phyloP scores from a whole-genome alignment of 257 asterid genomes.

The Scutellaria baicalensis region DNA sequence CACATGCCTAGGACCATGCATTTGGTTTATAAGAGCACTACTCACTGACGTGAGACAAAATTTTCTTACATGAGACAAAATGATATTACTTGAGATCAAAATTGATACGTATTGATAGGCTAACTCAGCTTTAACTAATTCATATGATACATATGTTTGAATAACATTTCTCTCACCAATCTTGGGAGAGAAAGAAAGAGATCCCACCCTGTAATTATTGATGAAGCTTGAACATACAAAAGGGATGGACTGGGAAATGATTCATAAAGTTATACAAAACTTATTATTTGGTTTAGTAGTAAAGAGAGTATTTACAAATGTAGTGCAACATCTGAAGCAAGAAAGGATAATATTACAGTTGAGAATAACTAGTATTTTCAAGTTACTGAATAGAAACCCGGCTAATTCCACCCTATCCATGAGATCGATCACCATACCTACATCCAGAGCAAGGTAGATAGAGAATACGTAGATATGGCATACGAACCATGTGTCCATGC shows the following conservation, averaged over 20 bases:
- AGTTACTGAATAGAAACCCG: conserved; percentile 9
- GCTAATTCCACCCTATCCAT: neutral
- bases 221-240: neutral
- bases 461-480: neutral
- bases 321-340: conserved; percentile 10
- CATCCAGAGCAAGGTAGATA: neutral
- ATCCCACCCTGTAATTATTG: neutral
- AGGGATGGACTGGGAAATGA: neutral
- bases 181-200: too few relatives aligned
- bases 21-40: too few relatives aligned
- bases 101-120: too few relatives aligned
- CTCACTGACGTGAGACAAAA: too few relatives aligned
- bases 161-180: too few relatives aligned
- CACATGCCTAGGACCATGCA: too few relatives aligned
- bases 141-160: too few relatives aligned
- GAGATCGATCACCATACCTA: neutral
- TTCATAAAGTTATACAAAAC: neutral
- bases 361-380: neutral
- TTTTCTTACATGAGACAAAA: too few relatives aligned
- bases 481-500: conserved; percentile 7
- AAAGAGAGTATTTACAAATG: conserved; percentile 33
- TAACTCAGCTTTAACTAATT: too few relatives aligned
- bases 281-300: conserved; percentile 1
- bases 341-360: conserved; percentile 11
- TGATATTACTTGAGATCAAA: too few relatives aligned